Percentiles rank a stretch among this genome's conserved stretches.
phyloP scores from a whole-genome alignment of 148 eudicot species.

The Silene conica region DNA sequence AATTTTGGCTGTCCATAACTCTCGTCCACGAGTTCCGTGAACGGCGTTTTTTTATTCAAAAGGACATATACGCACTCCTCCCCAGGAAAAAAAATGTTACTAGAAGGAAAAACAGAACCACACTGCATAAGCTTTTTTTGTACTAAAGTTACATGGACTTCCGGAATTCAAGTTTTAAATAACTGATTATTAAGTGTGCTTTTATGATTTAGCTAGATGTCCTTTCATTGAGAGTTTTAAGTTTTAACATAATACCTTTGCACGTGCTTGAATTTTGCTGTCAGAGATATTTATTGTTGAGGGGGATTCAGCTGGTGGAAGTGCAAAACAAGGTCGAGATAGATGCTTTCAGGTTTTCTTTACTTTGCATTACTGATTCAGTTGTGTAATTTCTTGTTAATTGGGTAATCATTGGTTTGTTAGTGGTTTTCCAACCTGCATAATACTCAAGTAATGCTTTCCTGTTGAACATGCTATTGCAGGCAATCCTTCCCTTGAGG shows the following conservation, averaged over 20 bases:
- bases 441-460: not conserved
- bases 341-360: conserved; percentile 81
- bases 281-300: conserved; percentile 98
- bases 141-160: no score
- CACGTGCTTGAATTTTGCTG: conserved; percentile 15
- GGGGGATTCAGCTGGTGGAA: conserved; percentile 99
- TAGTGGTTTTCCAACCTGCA: no score
- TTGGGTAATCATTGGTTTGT: not conserved
- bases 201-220: not conserved
- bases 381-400: not conserved
- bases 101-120: no score
- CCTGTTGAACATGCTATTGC: conserved; percentile 23
- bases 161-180: not conserved
- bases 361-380: not conserved
- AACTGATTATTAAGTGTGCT: not conserved
- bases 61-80: no score
- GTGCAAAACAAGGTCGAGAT: conserved; percentile 99
- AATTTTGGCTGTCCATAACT: no score
- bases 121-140: no score
- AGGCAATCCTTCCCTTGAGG: conserved; percentile 95
- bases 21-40: no score
- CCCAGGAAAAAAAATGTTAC: no score
- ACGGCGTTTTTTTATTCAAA: no score
- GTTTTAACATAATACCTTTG: not conserved
- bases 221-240: not conserved